phyloP scores from a whole-genome alignment of 1,284 basidiomycete species.

The Naganishia albida region DNA sequence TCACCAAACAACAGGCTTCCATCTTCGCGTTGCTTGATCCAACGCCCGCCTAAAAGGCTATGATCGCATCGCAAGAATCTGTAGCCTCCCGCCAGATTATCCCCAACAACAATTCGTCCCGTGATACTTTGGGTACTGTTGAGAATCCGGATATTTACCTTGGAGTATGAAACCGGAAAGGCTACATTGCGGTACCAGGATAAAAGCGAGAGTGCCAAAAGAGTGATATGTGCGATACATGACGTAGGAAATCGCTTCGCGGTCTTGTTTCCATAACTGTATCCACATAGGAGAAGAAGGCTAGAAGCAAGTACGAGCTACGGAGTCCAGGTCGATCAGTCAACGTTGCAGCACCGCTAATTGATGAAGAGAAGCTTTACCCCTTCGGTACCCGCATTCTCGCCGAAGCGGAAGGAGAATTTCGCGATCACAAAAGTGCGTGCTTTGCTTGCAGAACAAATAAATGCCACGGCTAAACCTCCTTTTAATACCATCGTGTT shows the following conservation, averaged over 20 bases:
- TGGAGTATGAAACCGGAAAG: not conserved
- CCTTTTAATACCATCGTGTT: not conserved
- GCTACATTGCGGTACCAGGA: not conserved
- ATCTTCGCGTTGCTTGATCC: constrained; percentile 60
- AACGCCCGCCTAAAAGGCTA: constrained; percentile 82
- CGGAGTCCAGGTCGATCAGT: not conserved
- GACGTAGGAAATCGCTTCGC: not conserved
- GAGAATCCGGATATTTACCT: constrained; percentile 61
- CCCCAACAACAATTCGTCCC: constrained; percentile 75
- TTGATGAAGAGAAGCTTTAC: not conserved
- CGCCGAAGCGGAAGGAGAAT: not conserved
- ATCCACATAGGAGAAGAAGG: not conserved
- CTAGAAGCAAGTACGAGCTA: not conserved
- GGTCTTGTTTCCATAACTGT: not conserved
- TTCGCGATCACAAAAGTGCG: not conserved
- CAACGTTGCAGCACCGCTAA: not conserved
- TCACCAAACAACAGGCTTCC: constrained; percentile 58
- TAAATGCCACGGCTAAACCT: not conserved
- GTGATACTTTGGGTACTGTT: constrained; percentile 71
- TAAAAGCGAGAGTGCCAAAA: not conserved
- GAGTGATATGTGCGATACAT: not conserved
- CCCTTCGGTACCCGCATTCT: not conserved
- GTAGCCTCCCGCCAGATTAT: constrained; percentile 63
- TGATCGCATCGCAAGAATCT: constrained; percentile 84
- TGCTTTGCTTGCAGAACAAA: not conserved